Percentiles rank a stretch among this genome's conserved stretches.
phyloP scores from a whole-genome alignment of 2,329 filamentous ascomycete species.

The Monilinia polystroma region DNA sequence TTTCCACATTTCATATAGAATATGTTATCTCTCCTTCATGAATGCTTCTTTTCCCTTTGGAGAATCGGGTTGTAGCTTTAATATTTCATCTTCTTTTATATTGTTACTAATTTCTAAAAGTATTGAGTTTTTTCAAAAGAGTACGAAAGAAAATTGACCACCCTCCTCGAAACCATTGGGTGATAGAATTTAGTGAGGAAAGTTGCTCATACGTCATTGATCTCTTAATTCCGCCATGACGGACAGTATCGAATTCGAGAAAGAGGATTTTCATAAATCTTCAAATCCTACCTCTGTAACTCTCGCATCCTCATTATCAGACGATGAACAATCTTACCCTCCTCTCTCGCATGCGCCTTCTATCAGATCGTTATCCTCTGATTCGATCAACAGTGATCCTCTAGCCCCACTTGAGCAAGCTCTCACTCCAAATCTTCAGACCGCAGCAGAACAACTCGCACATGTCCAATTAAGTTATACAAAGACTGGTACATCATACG shows the following conservation, averaged over 20 bases:
- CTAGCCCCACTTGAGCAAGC: slow-evolving; percentile 44
- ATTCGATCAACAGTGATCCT: slow-evolving; percentile 35
- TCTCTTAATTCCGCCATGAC: slow-evolving; percentile 26
- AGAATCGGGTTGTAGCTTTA: not conserved
- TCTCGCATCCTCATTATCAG: slow-evolving; percentile 21
- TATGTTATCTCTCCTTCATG: not conserved
- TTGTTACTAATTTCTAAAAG: not conserved
- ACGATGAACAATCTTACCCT: slow-evolving; percentile 30
- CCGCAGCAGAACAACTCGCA: slow-evolving; percentile 43
- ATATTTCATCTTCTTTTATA: not conserved
- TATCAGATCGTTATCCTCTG: slow-evolving; percentile 25
- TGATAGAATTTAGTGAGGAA: not conserved
- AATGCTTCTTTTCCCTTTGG: not conserved
- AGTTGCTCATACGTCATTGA: not conserved
- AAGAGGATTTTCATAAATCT: slow-evolving; percentile 26
- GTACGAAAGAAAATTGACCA: not conserved
- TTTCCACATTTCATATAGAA: not conserved
- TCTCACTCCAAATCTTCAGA: slow-evolving; percentile 43
- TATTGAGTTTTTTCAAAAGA: not conserved
- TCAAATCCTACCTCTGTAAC: slow-evolving; percentile 21
- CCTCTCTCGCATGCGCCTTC: slow-evolving; percentile 8
- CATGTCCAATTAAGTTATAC: slow-evolving; percentile 41
- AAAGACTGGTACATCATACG: slow-evolving; percentile 46
- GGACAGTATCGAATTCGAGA: slow-evolving; percentile 26
- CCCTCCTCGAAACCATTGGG: not conserved